phyloP scores from a whole-genome alignment of 225 moss, liverwort and hornwort genomes.

The Anthoceros angustus region DNA sequence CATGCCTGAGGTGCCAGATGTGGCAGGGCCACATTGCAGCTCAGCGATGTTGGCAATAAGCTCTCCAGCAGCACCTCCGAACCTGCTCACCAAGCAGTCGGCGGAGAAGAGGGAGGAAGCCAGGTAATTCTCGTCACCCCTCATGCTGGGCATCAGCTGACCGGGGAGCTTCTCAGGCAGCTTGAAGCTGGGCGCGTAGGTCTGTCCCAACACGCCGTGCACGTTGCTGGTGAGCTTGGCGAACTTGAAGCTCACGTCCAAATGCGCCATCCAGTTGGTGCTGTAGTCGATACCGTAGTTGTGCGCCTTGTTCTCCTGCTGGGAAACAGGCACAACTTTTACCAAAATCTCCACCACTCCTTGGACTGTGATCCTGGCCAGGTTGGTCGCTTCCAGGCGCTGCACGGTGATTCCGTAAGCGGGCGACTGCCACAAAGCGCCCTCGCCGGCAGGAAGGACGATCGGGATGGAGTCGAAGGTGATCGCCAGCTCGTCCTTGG shows the following conservation, averaged over 20 bases:
- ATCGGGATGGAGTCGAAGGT: not conserved
- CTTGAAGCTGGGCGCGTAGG: not conserved
- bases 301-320: not conserved
- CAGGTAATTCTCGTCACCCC: slow-evolving; percentile 4
- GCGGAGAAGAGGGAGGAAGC: not conserved
- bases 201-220: slow-evolving; percentile 3
- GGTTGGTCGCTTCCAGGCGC: not conserved
- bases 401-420: not conserved
- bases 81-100: not conserved
- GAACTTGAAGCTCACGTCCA: slow-evolving; percentile 5
- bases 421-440: slow-evolving; percentile 2
- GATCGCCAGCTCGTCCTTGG: not conserved
- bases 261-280: slow-evolving; percentile 7
- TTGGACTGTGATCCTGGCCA: not conserved
- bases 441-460: not conserved
- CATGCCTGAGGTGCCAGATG: no score
- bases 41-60: no score
- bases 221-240: no score
- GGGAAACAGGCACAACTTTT: not conserved
- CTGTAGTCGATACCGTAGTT: not conserved
- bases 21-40: no score
- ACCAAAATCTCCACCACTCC: not conserved
- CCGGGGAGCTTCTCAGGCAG: not conserved
- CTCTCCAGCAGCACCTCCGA: no score
- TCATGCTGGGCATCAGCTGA: not conserved